Evolutionary conservation across 2,329 filamentous ascomycete genomes (phyloP).

Genomic region (Talaromyces piceae): DNA sequence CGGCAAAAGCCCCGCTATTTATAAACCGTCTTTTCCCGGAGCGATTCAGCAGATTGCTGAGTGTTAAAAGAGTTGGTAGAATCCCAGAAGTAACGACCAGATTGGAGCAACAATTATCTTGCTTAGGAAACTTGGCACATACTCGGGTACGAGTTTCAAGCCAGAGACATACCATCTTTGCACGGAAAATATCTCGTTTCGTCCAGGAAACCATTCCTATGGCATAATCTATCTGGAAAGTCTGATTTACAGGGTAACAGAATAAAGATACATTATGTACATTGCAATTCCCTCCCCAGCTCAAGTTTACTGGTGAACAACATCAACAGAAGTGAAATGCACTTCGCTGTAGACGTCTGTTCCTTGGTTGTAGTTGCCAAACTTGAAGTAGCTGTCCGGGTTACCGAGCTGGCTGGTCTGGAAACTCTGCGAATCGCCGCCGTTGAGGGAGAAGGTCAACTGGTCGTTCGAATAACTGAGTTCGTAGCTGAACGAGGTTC

Average conservation of each 20-base stretch:
- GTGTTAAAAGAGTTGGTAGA: neutral
- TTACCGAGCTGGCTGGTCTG: slow-evolving; percentile 22
- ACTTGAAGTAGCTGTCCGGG: slow-evolving; percentile 33
- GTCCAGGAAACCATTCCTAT: too few species aligned
- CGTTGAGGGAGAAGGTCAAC: slow-evolving; percentile 27
- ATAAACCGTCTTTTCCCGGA: neutral
- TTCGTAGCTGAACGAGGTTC: slow-evolving; percentile 31
- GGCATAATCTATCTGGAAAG: too few species aligned
- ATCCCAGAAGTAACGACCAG: too few species aligned
- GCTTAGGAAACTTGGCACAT: too few species aligned
- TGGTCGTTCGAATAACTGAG: slow-evolving; percentile 29
- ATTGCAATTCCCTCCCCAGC: neutral
- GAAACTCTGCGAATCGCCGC: slow-evolving; percentile 16
- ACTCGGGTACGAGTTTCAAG: too few species aligned
- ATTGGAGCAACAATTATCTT: too few species aligned
- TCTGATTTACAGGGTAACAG: too few species aligned
- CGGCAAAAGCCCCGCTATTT: neutral
- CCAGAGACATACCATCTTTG: too few species aligned
- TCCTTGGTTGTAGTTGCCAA: slow-evolving; percentile 33
- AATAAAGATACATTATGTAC: neutral
- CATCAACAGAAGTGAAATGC: slow-evolving; percentile 9
- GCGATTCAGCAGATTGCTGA: too few species aligned
- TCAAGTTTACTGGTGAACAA: neutral
- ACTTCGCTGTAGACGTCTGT: slow-evolving; percentile 18
- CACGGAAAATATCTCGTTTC: too few species aligned